Percentiles rank a stretch among this genome's conserved stretches.
These are phyloP conservation scores for Penicillium subrubescens DNA, from an alignment of 495 filamentous ascomycete species.

Conservation along the genomic window DNA sequence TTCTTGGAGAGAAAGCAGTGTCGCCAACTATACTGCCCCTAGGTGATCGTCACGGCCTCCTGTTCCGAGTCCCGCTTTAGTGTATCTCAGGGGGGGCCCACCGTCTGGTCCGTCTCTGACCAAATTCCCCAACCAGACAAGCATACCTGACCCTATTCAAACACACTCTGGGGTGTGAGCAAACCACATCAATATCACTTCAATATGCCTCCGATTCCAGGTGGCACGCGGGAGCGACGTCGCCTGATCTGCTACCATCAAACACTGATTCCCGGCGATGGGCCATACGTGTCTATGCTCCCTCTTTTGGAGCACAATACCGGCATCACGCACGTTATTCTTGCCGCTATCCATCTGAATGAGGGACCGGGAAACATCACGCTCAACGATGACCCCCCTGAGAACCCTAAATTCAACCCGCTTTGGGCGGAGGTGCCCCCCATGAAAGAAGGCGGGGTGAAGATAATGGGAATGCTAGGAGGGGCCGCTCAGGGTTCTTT, in stretches of 20 bases:
- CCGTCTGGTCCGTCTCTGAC: not conserved
- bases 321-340: conserved; percentile 72
- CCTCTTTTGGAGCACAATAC: conserved; percentile 63
- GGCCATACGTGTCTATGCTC: conserved; percentile 66
- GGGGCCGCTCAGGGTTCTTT: conserved; percentile 76
- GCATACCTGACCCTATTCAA: not conserved
- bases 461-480: conserved; percentile 80
- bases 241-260: conserved; percentile 73
- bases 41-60: not conserved
- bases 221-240: conserved; percentile 30
- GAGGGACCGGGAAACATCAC: conserved; percentile 59
- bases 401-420: conserved; percentile 54
- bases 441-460: conserved; percentile 65
- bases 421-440: conserved; percentile 73
- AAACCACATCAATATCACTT: not conserved
- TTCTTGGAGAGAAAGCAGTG: not conserved
- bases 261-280: conserved; percentile 57
- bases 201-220: conserved; percentile 40
- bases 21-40: not conserved
- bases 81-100: not conserved
- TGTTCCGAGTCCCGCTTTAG: not conserved
- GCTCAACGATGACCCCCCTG: conserved; percentile 73
- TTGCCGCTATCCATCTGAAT: conserved; percentile 83
- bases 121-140: not conserved
- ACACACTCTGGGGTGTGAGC: not conserved